A percentile compares a stretch with the other conserved stretches of the same genome.
Evolutionary conservation across 75 land plant genomes (phyloP).

Genomic region (Gnetum montanum): DNA sequence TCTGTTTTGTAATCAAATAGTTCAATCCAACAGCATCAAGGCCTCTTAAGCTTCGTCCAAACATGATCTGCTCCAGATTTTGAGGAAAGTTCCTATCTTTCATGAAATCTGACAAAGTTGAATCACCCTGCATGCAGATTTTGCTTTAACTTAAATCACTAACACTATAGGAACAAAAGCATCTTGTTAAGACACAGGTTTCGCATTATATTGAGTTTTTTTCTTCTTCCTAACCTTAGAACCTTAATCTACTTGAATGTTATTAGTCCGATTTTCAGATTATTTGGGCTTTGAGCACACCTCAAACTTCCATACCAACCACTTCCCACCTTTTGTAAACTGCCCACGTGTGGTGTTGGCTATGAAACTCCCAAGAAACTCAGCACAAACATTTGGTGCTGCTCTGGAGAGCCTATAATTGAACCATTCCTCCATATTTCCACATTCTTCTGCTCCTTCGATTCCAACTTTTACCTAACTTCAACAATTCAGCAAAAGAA

Average conservation of each 20-base stretch:
- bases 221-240: too few species aligned
- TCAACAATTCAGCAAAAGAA: background rate
- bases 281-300: constrained; percentile 16
- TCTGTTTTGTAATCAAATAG: constrained; percentile 83
- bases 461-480: constrained; percentile 94
- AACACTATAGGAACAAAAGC: constrained; percentile 2
- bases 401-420: constrained; percentile 94
- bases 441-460: constrained; percentile 88
- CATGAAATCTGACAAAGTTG: constrained; percentile 82
- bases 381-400: constrained; percentile 93
- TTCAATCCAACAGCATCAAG: constrained; percentile 41
- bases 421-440: constrained; percentile 98
- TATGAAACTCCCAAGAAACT: constrained; percentile 84
- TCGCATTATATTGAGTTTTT: too few species aligned
- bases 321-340: constrained; percentile 84
- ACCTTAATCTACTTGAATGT: too few species aligned
- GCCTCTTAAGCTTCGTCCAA: constrained; percentile 68
- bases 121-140: constrained; percentile 71
- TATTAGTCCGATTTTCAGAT: too few species aligned
- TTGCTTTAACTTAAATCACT: background rate
- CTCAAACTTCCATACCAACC: constrained; percentile 99
- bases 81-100: constrained; percentile 73
- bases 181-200: background rate
- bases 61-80: constrained; percentile 71
- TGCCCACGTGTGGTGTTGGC: constrained; percentile 74